Conservation (phyloP, 2,329 filamentous ascomycete species). For the Botrytis galanthina region DNA sequence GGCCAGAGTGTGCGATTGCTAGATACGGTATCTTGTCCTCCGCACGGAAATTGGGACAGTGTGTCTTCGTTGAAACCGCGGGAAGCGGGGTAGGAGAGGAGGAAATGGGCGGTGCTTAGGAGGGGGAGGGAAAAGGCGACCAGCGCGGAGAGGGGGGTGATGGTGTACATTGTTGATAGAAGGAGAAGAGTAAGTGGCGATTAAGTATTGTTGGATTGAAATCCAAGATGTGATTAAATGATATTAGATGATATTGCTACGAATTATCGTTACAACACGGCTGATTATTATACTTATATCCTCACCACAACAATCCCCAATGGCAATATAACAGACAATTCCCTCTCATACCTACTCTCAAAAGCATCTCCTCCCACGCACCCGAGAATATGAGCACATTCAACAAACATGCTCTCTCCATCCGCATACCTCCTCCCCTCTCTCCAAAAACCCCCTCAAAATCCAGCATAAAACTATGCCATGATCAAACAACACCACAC, state of each 20-base stretch:
- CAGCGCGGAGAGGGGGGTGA: conserved; percentile 36
- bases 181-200: not conserved
- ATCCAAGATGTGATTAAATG: not conserved
- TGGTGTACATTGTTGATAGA: not conserved
- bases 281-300: not conserved
- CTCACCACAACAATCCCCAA: not conserved
- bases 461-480: not conserved
- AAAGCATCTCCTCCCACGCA: not conserved
- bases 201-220: not conserved
- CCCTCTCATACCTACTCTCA: not conserved
- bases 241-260: not conserved
- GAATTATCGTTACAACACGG: not conserved
- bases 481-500: not conserved
- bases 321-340: not conserved
- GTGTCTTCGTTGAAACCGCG: conserved; percentile 47
- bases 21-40: conserved; percentile 46
- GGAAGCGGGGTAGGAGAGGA: conserved; percentile 50
- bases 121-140: conserved; percentile 35
- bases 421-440: not conserved
- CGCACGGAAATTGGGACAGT: conserved; percentile 43
- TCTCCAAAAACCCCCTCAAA: not conserved
- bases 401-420: not conserved
- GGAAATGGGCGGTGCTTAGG: conserved; percentile 54
- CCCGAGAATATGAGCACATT: not conserved
- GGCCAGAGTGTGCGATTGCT: conserved; percentile 48